Evolutionary conservation across 805 yeast species (phyloP), one percentile per base, ranked within the genome.

Genomic region (Candida pseudofarinosa): DNA sequence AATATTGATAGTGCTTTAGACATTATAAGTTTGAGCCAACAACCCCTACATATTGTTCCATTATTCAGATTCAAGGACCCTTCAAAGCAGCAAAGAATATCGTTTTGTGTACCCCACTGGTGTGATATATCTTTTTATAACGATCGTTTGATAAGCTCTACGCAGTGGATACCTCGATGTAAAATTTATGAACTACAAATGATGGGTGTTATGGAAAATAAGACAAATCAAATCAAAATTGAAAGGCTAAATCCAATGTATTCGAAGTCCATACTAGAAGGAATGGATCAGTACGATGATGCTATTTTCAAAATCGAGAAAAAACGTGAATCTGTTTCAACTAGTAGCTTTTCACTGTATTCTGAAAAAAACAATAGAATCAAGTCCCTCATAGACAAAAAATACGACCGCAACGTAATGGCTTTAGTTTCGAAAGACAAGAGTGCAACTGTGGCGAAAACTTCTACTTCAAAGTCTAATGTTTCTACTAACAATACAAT

Each of bases 141-240:
- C 41, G 87, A 84, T 39, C 60, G 73, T 2, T 68, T 71, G 20
- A 66, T 69, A 16, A 48, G 39, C 5, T 45, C 55, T 4, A 69
- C 70, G 26, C 85, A 79, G 51, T 91, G 98, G 97, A 76, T 84
- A n/a, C 97, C 99, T 0, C 71, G 93, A 30, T 89, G 97, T 62
- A 88, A 88, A 54, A 90, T 93, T 39, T 91, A 93, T 60, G 98
- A 91, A 55, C 65, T 93, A 15, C 98, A 93, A 60, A 93, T 93
- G 97, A 91, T 91, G 95, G 98, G 98, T 0, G 77, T 93, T 5
- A 88, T 91, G 83, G 98, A 91, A 54, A 88, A 87, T 53, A 97
- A 93, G 55, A 69, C 82, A 44, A 80, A 81, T 49, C 79, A 84
- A 10, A 77, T 85, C 5, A 77, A 81, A 6, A 76, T 90, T 8